These are phyloP conservation scores for Prunus campanulata DNA, from an alignment of 306 rosid species.

Conservation along the genomic window DNA sequence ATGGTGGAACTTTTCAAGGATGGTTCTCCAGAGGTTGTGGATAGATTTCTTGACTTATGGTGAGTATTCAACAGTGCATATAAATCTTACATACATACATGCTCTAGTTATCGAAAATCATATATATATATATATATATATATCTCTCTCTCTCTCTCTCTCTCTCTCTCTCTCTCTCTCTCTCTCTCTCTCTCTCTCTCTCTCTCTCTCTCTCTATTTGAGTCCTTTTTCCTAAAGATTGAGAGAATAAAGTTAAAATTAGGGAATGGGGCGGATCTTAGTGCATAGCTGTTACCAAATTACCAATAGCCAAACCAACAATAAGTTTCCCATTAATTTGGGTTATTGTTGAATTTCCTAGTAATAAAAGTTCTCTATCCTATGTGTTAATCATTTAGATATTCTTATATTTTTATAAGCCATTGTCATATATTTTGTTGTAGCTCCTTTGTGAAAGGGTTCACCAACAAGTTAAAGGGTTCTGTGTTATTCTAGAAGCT, in stretches of 20 bases:
- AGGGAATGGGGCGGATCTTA: neutral
- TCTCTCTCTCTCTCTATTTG: neutral
- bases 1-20: constrained; percentile 75
- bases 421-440: neutral
- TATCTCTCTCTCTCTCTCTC: neutral
- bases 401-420: neutral
- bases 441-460: neutral
- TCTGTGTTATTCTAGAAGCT: neutral
- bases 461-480: neutral
- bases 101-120: neutral
- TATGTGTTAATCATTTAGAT: neutral
- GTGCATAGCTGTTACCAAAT: neutral
- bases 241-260: neutral
- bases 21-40: constrained; percentile 92
- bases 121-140: no score
- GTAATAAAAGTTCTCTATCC: no score
- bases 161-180: neutral
- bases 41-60: constrained; percentile 95
- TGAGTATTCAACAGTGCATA: constrained; percentile 35
- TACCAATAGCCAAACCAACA: neutral
- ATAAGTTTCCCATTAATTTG: neutral
- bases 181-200: neutral
- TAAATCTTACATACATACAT: neutral
- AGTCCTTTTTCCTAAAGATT: neutral
- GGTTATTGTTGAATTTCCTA: neutral